Evolutionary conservation across 495 filamentous ascomycete species (phyloP).

Genomic region (Tuber magnatum): DNA sequence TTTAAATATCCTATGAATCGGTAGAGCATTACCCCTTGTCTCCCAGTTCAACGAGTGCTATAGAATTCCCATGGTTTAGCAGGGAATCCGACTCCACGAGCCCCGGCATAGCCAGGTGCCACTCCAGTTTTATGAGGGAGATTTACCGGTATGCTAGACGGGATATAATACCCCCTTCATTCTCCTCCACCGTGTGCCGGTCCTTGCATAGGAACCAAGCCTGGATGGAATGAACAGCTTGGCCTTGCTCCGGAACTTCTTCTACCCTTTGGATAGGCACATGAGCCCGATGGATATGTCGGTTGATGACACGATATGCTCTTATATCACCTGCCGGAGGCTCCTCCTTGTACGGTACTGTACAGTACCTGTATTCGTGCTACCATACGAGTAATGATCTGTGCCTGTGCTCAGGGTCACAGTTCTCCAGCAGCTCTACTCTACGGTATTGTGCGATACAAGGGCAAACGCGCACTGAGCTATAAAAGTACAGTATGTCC

Average conservation of each 20-base stretch:
- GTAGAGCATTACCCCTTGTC: not conserved
- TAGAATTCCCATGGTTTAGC: not conserved
- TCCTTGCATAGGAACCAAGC: not conserved
- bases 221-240: not conserved
- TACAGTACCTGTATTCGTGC: too few relatives aligned
- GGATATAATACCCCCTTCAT: not conserved
- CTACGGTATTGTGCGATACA: too few relatives aligned
- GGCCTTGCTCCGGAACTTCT: not conserved
- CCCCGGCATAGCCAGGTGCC: too few relatives aligned
- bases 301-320: not conserved
- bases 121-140: too few relatives aligned
- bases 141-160: not conserved
- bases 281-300: not conserved
- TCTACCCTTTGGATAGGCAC: not conserved
- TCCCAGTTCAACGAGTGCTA: not conserved
- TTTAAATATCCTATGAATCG: not conserved
- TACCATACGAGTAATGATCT: too few relatives aligned
- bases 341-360: too few relatives aligned
- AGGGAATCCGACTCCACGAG: not conserved
- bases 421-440: too few relatives aligned
- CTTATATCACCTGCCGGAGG: not conserved
- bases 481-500: too few relatives aligned
- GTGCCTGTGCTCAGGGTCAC: too few relatives aligned
- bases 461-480: too few relatives aligned
- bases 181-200: not conserved